These are phyloP conservation scores for Cercophora scortea DNA, from an alignment of 495 filamentous ascomycete species.

Conservation along the genomic window DNA sequence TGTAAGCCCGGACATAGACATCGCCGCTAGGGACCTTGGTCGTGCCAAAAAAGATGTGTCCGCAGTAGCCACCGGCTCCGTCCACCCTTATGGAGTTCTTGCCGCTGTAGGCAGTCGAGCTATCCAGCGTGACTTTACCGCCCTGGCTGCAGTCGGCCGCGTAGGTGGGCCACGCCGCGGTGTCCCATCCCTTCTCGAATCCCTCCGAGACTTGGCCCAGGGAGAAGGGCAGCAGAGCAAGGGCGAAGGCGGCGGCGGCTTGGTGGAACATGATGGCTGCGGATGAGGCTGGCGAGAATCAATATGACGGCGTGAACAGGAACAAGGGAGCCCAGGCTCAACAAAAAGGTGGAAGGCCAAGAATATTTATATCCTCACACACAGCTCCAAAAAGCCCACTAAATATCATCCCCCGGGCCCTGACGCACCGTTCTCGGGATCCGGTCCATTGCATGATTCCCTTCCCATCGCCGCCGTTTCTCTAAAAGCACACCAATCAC, in stretches of 20 bases:
- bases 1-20: conserved; percentile 43
- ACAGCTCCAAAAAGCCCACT: neutral
- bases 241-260: conserved; percentile 32
- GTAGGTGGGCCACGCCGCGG: conserved; percentile 46
- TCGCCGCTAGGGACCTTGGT: conserved; percentile 46
- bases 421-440: neutral
- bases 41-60: conserved; percentile 53
- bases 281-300: neutral
- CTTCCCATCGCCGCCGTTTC: too few species aligned
- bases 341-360: neutral
- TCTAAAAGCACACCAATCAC: too few species aligned
- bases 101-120: conserved; percentile 41
- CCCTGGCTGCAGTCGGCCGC: conserved; percentile 51
- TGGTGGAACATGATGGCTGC: conserved; percentile 35
- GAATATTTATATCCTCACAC: neutral
- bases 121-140: conserved; percentile 46
- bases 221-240: conserved; percentile 37
- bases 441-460: neutral
- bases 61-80: conserved; percentile 48
- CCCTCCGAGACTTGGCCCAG: conserved; percentile 43
- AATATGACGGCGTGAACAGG: neutral
- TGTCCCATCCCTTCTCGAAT: conserved; percentile 48
- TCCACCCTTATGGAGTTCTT: conserved; percentile 48
- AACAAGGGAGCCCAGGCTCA: neutral
- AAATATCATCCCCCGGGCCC: too few species aligned